Conservation (phyloP, 768 basidiomycete genomes). For the Leucocoprinus sp. region DNA sequence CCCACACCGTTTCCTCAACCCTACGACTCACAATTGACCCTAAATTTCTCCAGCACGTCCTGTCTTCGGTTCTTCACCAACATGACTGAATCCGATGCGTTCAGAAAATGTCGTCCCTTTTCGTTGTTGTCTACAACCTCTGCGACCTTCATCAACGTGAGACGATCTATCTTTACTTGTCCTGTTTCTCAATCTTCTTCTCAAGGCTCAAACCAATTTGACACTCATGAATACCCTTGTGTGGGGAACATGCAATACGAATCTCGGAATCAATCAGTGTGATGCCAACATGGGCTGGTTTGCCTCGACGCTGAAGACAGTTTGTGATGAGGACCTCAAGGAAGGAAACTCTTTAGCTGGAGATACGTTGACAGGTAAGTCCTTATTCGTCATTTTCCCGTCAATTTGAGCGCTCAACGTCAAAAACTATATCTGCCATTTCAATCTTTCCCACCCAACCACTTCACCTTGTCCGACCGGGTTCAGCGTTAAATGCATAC, state of each 20-base stretch:
- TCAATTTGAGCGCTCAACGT: conserved; percentile 5
- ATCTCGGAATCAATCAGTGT: conserved; percentile 40
- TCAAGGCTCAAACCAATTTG: conserved; percentile 56
- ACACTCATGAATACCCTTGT: conserved; percentile 57
- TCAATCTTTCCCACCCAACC: neutral
- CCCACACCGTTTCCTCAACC: conserved; percentile 77
- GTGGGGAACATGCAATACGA: conserved; percentile 78
- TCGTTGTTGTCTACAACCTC: conserved; percentile 57
- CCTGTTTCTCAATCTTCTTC: conserved; percentile 10
- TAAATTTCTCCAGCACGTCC: conserved; percentile 55
- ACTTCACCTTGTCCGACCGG: neutral
- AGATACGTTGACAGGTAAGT: conserved; percentile 48
- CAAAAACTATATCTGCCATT: conserved; percentile 1
- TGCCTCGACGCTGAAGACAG: conserved; percentile 34
- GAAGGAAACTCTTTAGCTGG: conserved; percentile 43
- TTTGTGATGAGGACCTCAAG: conserved; percentile 51
- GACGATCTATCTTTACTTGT: conserved; percentile 15
- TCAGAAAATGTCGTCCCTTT: conserved; percentile 72
- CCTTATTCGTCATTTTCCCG: neutral
- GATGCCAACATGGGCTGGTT: conserved; percentile 62
- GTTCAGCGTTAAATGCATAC: conserved; percentile 54
- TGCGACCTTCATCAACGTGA: conserved; percentile 43
- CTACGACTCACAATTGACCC: conserved; percentile 52
- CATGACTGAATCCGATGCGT: conserved; percentile 55
- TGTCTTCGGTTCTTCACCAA: conserved; percentile 71